A percentile compares a stretch with the other conserved stretches of the same genome.
These are phyloP conservation scores for Dioszegia hungarica DNA, from an alignment of 768 basidiomycete genomes.

Conservation along the genomic window DNA sequence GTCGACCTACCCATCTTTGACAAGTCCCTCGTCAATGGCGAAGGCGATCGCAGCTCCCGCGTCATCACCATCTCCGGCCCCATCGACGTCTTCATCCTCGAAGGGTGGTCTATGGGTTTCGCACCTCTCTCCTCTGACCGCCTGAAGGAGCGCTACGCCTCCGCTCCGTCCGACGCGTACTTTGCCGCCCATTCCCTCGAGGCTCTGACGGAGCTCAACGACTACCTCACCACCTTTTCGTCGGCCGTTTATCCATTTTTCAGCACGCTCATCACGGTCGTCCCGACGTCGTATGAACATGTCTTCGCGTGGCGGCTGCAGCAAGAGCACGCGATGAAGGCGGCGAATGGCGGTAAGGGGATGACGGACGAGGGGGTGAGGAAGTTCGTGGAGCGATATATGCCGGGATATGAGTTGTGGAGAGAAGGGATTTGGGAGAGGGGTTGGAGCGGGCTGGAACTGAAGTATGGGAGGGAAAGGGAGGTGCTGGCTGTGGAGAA, in stretches of 20 bases:
- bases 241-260: constrained; percentile 64
- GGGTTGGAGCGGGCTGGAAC: constrained; percentile 37
- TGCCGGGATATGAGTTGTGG: constrained; percentile 89
- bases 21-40: constrained; percentile 72
- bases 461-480: constrained; percentile 12
- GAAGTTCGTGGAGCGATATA: constrained; percentile 80
- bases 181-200: constrained; percentile 39
- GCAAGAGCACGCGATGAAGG: constrained; percentile 87
- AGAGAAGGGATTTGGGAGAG: constrained; percentile 39
- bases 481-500: constrained; percentile 9
- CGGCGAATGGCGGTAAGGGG: constrained; percentile 72
- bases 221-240: constrained; percentile 58
- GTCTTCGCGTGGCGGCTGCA: constrained; percentile 83
- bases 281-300: constrained; percentile 48
- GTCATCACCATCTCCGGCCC: constrained; percentile 55
- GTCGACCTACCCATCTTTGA: constrained; percentile 65
- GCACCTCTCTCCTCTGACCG: not conserved
- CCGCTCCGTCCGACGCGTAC: not conserved
- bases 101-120: constrained; percentile 88
- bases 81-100: constrained; percentile 78
- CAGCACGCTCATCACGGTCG: constrained; percentile 71
- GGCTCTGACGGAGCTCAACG: constrained; percentile 64
- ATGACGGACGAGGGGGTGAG: constrained; percentile 81
- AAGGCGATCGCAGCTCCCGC: constrained; percentile 69
- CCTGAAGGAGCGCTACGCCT: constrained; percentile 7